Base-by-base conservation (phyloP, 2,329 filamentous ascomycete genomes). In the Scortechinia acanthostroma region DNA sequence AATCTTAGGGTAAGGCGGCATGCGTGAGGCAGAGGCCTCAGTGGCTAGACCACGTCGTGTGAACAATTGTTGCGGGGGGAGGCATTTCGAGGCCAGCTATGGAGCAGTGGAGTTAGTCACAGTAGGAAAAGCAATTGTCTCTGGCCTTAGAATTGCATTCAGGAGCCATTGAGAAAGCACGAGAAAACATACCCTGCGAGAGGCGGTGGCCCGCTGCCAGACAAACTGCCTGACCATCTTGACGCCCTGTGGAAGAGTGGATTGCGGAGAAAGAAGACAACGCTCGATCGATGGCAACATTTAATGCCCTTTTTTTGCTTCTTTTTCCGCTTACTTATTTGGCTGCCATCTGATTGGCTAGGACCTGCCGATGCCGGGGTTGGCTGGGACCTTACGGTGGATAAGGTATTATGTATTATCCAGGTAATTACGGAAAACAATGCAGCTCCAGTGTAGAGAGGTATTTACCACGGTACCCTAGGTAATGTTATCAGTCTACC, bases 1-100 rank as follows among this genome's bases (percentile, higher is more conserved):
- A 40, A 85, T 77, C 61, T 80, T 83, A 21, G 71, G 62, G 60
- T 86, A 86, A n/a, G 81, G 81, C 44, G 81, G 81, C 50, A 76
- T 79, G 52, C 79, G 75, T 22, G 73, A 40, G 6, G 35, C 14
- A 6, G 35, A 40, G 35, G 35, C 35, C 17, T 40, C 35, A 6
- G 35, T 40, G 35, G 35, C 35, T 17, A 40, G 17, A 6, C 35
- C 35, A 13, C 35, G 35, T 13, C 10, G 10, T 10, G 10, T 30
- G 25, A 30, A 30, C 10, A 40, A 6, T 13, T 17, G 35, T 40
- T 40, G 35, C 17, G 35, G 35, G 6, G 35, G 20, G 6, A 40
- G 35, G 35, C 35, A 19, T 19, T n/a, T n/a, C n/a, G 35, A 6
- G 6, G 35, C 35, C 35, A 40, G 35, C 35, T 40, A 40, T 40